Evolutionary conservation across 768 basidiomycete genomes (phyloP), one percentile per base, ranked within the genome.

Genomic region (Phanerochaete sordida): DNA sequence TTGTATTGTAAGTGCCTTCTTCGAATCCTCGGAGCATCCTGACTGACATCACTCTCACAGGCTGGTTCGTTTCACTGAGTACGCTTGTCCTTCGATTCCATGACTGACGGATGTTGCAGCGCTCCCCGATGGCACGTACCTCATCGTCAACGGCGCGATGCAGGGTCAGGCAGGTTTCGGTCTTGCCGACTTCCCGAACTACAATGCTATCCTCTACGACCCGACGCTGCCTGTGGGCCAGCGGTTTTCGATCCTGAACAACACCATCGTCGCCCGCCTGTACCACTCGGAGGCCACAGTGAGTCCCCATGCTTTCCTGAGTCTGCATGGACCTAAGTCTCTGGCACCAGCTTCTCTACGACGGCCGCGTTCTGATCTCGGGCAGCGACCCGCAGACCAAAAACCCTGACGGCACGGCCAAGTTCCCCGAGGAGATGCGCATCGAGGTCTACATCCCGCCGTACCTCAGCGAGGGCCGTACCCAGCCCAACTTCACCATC

Each of bases 381-480:
- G 91, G 90, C 0, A 90, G 88, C 11, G 90, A 89, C 64, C 88
- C 87, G 7, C 74, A 88, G 68, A 85, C 84, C 16, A 44, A 66
- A 43, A 70, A 75, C 46, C 67, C 76, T 26, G 69, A 76, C 30
- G 70, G 71, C 16, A 59, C 74, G 12, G 56, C 63, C 57, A 77
- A 75, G 35, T 88, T 84, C 66, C 84, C 86, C 0, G 86, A 94
- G 63, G 91, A 95, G 69, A 87, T 91, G 73, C 82, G 93, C 13
- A 81, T 81, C 63, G 80, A 89, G 70, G 85, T 88, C 27, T 97
- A 96, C 75, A 82, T 90, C 66, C 96, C 96, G 6, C 91, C 90
- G 16, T 98, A 96, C 72, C 81, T 93, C 61, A 84, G 74, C 62
- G 73, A 81, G 62, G 88, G 88, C 11, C 73, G 79, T 62, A 70